Evolutionary conservation across 805 yeast species (phyloP), one percentile per base, ranked within the genome.

Genomic region (Saccharomycopsis oosterbeekiorum): DNA sequence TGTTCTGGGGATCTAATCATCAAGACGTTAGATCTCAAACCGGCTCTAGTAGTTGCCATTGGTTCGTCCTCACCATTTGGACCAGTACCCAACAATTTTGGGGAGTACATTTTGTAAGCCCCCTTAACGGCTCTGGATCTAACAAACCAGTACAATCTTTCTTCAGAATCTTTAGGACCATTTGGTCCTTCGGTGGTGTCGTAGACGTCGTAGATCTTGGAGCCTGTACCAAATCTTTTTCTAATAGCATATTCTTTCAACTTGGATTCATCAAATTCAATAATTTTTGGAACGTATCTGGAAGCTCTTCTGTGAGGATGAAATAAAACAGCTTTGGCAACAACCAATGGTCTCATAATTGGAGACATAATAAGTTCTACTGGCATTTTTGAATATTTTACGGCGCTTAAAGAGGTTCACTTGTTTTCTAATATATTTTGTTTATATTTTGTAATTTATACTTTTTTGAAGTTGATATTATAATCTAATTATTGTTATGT

Each of bases 51-150:
- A 11, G 82, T 77, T 4, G 85, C 86, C 55, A 81, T 79, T 1
- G 86, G 86, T 65, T 79, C 80, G 64, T 81, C 84, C 65, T 76
- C 78, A 21, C 80, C 82, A 11, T 78, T 70, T 39, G 73, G 72
- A 2, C 82, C 82, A 0, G 82, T 78, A 2, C 71, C 74, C 42
- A 68, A 65, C 51, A 78, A 71, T 17, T 68, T 74, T 11, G 74
- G 66, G 10, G 80, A 76, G 66, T 74, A 83, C 82, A 83, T 78
- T 68, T 78, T 81, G 72, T 82, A 84, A 1, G 85, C 84, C 57
- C 88, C 86, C 70, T 83, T 83, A 58, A 83, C 86, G 3, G 86
- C 85, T 64, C 86, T 75, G n/a, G 87, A 83, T 65, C 87, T 75
- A 15, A 75, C 76, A 73, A 81, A 80, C 78, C 82, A 79, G 67